Evolutionary conservation across 306 rosid genomes (phyloP).

Genomic region (Quillaja saponaria): DNA sequence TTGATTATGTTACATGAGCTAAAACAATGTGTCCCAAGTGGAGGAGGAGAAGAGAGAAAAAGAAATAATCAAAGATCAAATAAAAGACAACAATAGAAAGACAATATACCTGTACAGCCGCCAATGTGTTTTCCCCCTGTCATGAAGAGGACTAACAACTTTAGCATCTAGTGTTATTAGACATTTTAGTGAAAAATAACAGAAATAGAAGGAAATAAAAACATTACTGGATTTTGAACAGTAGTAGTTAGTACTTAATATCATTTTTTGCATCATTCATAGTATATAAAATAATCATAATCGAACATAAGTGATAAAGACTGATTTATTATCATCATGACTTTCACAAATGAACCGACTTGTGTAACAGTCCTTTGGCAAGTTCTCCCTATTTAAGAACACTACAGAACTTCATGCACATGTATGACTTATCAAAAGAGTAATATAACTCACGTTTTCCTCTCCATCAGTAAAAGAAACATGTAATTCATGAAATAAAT

Average conservation of each 20-base stretch:
- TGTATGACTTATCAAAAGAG: background rate
- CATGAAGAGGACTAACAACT: slow-evolving; percentile 27
- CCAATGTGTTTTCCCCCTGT: slow-evolving; percentile 94
- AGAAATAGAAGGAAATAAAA: slow-evolving; percentile 8
- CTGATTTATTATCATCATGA: background rate
- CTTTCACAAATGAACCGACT: background rate
- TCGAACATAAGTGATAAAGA: background rate
- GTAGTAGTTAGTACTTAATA: background rate
- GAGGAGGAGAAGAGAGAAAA: background rate
- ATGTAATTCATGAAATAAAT: background rate
- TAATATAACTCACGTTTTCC: background rate
- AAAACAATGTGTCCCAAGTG: too few relatives aligned
- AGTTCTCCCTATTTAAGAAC: background rate
- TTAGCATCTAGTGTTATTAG: slow-evolving; percentile 29
- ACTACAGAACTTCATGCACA: background rate
- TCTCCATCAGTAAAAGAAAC: slow-evolving; percentile 7
- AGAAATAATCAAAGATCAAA: too few relatives aligned
- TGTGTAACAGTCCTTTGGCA: too few relatives aligned
- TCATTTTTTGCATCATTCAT: slow-evolving; percentile 2
- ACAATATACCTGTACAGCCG: slow-evolving; percentile 78
- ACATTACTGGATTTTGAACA: background rate
- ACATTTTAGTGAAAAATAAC: slow-evolving; percentile 8
- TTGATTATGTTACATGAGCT: too few relatives aligned
- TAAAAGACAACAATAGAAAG: too few relatives aligned
- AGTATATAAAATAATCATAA: slow-evolving; percentile 9